Base-by-base conservation (phyloP, 495 filamentous ascomycete genomes). In the Penicillium nucicola region DNA sequence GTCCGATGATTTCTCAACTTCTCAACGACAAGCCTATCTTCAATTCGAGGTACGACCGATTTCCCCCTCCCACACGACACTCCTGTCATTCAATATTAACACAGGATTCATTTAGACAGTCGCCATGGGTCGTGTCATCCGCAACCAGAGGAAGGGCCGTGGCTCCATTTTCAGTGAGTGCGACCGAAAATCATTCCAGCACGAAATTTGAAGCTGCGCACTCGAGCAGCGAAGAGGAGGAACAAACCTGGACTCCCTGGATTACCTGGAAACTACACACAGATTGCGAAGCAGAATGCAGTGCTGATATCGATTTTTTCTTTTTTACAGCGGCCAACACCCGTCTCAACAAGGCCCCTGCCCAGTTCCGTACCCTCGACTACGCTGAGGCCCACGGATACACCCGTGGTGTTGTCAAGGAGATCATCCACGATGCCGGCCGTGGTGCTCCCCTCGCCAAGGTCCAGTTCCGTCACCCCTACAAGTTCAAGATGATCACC, bases 351-450 rank as follows among this genome's bases (percentile, higher is more conserved):
- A 97, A 97, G 77, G 82, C 84, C 41, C 84, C 86, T 36, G 90
- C 93, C 62, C 88, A 95, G 75, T 97, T 97, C 85, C 81, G 93
- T 74, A 86, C 81, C 54, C 87, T 95, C 78, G 93, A 98, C 73
- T 97, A 82, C 75, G 85, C 90, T 68, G 91, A 97, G 80, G 84
- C 90, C 61, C 87, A 96, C 84, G 93, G 93, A 67, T 98, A 97
- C 78, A 83, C 93, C 68, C 88, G 93, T 50, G 93, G 93, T 73
- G 83, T 97, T 43, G 90, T 98, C 63, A 97, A 95, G 84, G 90
- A 97, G 68, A 96, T 99, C 75, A 87, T 99, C 79, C 93, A 99
- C 85, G 93, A 98, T 77, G 84, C 93, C 55, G 93, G 93, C 66
- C 90, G 93, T 78, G 93, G 93, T 77, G 93, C 95, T 75, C 93